A percentile compares a stretch with the other conserved stretches of the same genome.
phyloP scores from a whole-genome alignment of 495 filamentous ascomycete species.

The Barbatosphaeria neglecta region DNA sequence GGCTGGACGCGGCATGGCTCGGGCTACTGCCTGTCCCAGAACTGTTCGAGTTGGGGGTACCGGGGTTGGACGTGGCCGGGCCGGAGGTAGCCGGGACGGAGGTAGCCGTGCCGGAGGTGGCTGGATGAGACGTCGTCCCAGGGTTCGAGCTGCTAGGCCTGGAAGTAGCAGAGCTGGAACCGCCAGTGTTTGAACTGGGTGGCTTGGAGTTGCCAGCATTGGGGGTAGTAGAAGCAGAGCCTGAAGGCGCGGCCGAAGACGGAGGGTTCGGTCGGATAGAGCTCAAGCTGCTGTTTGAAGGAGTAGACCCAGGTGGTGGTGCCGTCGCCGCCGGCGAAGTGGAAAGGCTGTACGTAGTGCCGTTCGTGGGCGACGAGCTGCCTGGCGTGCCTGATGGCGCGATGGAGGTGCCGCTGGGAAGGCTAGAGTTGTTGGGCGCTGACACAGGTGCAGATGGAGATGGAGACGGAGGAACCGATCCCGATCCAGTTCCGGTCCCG shows the following conservation, averaged over 20 bases:
- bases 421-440: not conserved
- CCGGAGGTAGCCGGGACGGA: too few species aligned
- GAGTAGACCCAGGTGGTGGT: not conserved
- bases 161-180: not conserved
- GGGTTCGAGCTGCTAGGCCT: not conserved
- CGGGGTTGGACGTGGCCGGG: too few species aligned
- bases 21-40: too few species aligned
- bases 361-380: not conserved
- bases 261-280: not conserved
- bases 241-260: not conserved
- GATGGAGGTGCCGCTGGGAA: not conserved
- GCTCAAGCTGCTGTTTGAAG: not conserved
- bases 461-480: too few species aligned
- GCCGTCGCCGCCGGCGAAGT: not conserved
- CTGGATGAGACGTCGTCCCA: not conserved
- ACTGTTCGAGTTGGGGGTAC: too few species aligned
- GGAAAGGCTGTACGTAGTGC: not conserved
- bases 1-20: too few species aligned
- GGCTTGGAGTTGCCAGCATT: not conserved
- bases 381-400: not conserved
- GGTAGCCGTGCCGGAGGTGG: too few species aligned
- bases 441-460: not conserved
- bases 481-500: too few species aligned
- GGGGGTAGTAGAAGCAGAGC: not conserved
- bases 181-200: not conserved